Conservation (phyloP, 805 yeast species). For the Lipomyces yamadae region DNA sequence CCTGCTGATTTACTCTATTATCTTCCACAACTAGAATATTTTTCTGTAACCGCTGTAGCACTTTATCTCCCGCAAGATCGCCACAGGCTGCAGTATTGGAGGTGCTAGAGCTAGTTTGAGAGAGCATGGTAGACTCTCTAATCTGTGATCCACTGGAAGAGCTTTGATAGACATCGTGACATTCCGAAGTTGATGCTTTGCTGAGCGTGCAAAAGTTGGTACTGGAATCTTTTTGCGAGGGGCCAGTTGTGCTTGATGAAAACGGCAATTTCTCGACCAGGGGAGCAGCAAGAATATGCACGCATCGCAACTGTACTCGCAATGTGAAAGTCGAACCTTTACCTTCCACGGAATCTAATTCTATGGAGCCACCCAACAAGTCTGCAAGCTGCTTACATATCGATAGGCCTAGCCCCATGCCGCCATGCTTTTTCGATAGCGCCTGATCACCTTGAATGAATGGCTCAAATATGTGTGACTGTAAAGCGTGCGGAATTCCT, state of each 20-base stretch:
- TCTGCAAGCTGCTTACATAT: slow-evolving; percentile 89
- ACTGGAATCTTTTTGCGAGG: slow-evolving; percentile 21
- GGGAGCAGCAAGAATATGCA: slow-evolving; percentile 50
- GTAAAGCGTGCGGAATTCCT: slow-evolving; percentile 84
- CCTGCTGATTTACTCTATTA: slow-evolving; percentile 91
- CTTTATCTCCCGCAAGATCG: background rate
- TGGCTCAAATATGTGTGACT: slow-evolving; percentile 88
- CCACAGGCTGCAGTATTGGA: background rate
- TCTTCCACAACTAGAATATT: slow-evolving; percentile 90
- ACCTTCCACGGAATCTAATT: slow-evolving; percentile 73
- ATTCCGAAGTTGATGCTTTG: slow-evolving; percentile 15
- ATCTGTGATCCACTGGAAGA: slow-evolving; percentile 14
- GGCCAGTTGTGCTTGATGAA: background rate
- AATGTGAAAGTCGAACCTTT: slow-evolving; percentile 80
- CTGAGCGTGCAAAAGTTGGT: slow-evolving; percentile 20
- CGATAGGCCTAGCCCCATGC: slow-evolving; percentile 90
- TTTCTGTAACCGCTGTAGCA: slow-evolving; percentile 15
- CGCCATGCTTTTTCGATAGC: slow-evolving; percentile 86
- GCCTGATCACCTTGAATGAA: slow-evolving; percentile 98
- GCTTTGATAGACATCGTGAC: slow-evolving; percentile 17
- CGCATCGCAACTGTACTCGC: slow-evolving; percentile 55
- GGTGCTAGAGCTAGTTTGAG: background rate
- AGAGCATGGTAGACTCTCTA: slow-evolving; percentile 12
- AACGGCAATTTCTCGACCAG: slow-evolving; percentile 6
- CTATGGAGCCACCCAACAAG: slow-evolving; percentile 87